Evolutionary conservation across 805 yeast species (phyloP).

Genomic region (Teunomyces gatunensis): DNA sequence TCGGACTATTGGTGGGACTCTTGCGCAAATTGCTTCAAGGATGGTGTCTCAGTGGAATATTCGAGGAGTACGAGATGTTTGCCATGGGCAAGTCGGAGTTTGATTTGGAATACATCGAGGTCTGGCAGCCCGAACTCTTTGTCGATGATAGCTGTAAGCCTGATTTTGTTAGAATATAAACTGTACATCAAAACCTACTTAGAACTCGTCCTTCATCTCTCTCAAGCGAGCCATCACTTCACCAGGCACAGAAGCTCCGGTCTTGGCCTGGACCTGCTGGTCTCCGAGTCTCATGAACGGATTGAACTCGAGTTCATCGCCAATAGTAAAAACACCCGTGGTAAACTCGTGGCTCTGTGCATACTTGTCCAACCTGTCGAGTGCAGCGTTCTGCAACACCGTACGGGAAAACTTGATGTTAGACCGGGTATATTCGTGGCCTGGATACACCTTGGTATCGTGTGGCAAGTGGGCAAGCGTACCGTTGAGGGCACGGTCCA

Average conservation of each 20-base stretch:
- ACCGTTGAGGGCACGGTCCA: slow-evolving; percentile 67
- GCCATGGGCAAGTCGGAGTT: slow-evolving; percentile 93
- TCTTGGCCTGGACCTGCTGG: slow-evolving; percentile 54
- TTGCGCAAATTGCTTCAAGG: slow-evolving; percentile 84
- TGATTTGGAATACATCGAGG: slow-evolving; percentile 86
- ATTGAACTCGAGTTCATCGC: slow-evolving; percentile 77
- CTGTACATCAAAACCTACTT: not conserved
- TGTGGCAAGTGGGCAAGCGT: slow-evolving; percentile 60
- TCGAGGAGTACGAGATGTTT: slow-evolving; percentile 89
- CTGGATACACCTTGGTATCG: slow-evolving; percentile 80
- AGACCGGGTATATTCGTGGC: slow-evolving; percentile 90
- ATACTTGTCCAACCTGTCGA: slow-evolving; percentile 53
- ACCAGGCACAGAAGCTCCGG: slow-evolving; percentile 49
- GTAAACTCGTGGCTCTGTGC: slow-evolving; percentile 59
- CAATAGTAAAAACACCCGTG: slow-evolving; percentile 83
- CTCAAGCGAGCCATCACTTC: slow-evolving; percentile 74
- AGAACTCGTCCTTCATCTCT: slow-evolving; percentile 63
- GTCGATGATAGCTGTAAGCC: slow-evolving; percentile 55
- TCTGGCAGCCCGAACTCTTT: slow-evolving; percentile 62
- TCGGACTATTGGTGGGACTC: slow-evolving; percentile 90
- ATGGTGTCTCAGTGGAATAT: slow-evolving; percentile 90
- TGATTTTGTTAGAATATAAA: slow-evolving; percentile 51
- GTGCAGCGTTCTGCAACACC: slow-evolving; percentile 53
- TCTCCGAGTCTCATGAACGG: slow-evolving; percentile 86
- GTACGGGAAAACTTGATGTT: slow-evolving; percentile 77